Percentiles rank a stretch among this genome's conserved stretches.
Conservation (phyloP, 805 yeast genomes). For the Metschnikowia bowlesiae region DNA sequence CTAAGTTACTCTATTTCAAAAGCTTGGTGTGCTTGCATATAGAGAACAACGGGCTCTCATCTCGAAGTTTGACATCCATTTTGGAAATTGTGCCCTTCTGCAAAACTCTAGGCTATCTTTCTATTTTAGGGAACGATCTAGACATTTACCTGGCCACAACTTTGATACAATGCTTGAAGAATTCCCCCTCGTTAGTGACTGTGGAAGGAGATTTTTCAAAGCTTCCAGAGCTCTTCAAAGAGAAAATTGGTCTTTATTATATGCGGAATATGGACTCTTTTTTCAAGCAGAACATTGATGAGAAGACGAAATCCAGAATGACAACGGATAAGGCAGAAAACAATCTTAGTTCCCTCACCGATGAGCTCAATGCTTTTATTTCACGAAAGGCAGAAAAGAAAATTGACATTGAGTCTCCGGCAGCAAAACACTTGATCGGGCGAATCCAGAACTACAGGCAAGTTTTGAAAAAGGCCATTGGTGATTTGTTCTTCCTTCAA, state of each 20-base stretch:
- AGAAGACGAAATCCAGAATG: slow-evolving; percentile 32
- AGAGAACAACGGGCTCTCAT: slow-evolving; percentile 59
- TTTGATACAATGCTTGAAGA: slow-evolving; percentile 63
- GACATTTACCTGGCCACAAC: slow-evolving; percentile 61
- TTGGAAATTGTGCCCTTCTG: slow-evolving; percentile 71
- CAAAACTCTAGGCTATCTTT: slow-evolving; percentile 59
- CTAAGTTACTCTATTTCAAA: slow-evolving; percentile 65
- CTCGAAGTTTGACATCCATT: slow-evolving; percentile 52
- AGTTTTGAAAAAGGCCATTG: slow-evolving; percentile 32
- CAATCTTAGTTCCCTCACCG: slow-evolving; percentile 34
- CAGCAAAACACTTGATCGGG: slow-evolving; percentile 26
- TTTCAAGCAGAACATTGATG: slow-evolving; percentile 23
- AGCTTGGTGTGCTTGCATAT: slow-evolving; percentile 63
- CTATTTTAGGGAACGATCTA: slow-evolving; percentile 60
- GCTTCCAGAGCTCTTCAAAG: slow-evolving; percentile 59
- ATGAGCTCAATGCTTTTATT: slow-evolving; percentile 26
- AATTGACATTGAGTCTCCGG: slow-evolving; percentile 30
- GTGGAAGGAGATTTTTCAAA: slow-evolving; percentile 62
- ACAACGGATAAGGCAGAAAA: background rate
- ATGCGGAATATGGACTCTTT: slow-evolving; percentile 75
- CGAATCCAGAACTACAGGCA: slow-evolving; percentile 26
- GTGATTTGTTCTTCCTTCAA: slow-evolving; percentile 56
- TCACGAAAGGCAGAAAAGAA: slow-evolving; percentile 29
- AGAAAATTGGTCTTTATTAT: slow-evolving; percentile 71
- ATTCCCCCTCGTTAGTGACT: slow-evolving; percentile 59